Percentiles rank a stretch among this genome's conserved stretches.
These are phyloP conservation scores for Schizochytrium sp. DNA, from an alignment of 108 stramenopile genomes.

Conservation along the genomic window DNA sequence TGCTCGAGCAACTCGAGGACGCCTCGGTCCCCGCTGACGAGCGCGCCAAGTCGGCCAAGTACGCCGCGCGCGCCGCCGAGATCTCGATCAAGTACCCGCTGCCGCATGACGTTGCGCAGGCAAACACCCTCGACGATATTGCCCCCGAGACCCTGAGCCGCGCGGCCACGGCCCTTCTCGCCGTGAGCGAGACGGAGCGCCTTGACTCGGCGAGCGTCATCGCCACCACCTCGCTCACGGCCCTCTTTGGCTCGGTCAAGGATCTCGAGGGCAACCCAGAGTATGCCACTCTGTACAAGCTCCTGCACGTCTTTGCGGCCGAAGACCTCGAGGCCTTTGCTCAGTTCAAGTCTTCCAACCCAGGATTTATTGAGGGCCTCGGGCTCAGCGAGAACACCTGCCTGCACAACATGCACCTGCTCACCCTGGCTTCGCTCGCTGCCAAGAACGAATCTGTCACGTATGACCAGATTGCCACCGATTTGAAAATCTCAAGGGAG, in stretches of 20 bases:
- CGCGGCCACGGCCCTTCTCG: background rate
- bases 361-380: background rate
- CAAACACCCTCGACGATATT: background rate
- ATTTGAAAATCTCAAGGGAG: background rate
- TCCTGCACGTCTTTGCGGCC: slow-evolving; percentile 7
- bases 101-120: background rate
- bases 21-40: background rate
- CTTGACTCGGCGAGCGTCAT: background rate
- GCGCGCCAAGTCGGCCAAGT: background rate
- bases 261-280: background rate
- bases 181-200: background rate
- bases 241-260: background rate
- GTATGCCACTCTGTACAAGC: background rate
- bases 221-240: background rate
- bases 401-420: slow-evolving; percentile 2
- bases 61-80: slow-evolving; percentile 5
- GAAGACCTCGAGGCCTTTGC: slow-evolving; percentile 1
- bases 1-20: background rate
- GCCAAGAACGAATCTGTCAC: slow-evolving; percentile 2
- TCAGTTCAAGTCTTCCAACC: background rate
- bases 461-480: background rate
- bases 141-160: background rate
- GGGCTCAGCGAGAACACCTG: background rate
- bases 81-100: slow-evolving; percentile 18
- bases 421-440: background rate